Evolutionary conservation across 768 basidiomycete species (phyloP).

Genomic region (Termitomyces sp.): DNA sequence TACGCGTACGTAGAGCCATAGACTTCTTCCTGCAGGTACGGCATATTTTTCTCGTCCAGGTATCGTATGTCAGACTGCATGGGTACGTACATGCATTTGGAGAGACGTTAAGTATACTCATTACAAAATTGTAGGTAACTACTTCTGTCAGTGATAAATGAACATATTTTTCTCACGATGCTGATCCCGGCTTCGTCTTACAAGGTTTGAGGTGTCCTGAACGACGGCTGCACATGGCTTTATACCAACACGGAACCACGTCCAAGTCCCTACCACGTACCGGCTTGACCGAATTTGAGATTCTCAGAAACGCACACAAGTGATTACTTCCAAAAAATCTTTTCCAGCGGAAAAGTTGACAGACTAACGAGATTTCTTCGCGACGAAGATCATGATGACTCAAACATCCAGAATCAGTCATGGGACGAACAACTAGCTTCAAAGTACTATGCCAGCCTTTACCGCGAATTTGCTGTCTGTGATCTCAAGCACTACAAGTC

Average conservation of each 20-base stretch:
- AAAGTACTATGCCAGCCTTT: constrained; percentile 85
- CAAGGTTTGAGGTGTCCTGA: no score
- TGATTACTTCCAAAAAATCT: constrained; percentile 18
- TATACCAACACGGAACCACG: constrained; percentile 26
- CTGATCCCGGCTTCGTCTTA: no score
- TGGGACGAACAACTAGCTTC: constrained; percentile 87
- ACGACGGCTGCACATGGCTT: constrained; percentile 21
- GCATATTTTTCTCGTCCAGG: not conserved
- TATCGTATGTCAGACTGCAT: not conserved
- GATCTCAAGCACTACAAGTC: constrained; percentile 96
- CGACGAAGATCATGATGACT: constrained; percentile 42
- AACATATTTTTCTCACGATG: not conserved
- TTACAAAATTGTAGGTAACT: no score
- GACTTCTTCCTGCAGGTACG: not conserved
- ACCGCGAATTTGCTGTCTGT: constrained; percentile 88
- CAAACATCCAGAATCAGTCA: constrained; percentile 26
- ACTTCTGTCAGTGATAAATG: not conserved
- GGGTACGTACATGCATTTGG: not conserved
- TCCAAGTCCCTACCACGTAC: constrained; percentile 22
- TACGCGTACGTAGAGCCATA: not conserved
- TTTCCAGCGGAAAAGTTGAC: constrained; percentile 3
- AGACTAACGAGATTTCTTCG: constrained; percentile 61
- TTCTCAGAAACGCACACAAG: constrained; percentile 70
- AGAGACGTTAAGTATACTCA: not conserved
- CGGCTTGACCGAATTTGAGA: constrained; percentile 63